phyloP scores from a whole-genome alignment of 768 basidiomycete genomes.

The Lepiota venenata region DNA sequence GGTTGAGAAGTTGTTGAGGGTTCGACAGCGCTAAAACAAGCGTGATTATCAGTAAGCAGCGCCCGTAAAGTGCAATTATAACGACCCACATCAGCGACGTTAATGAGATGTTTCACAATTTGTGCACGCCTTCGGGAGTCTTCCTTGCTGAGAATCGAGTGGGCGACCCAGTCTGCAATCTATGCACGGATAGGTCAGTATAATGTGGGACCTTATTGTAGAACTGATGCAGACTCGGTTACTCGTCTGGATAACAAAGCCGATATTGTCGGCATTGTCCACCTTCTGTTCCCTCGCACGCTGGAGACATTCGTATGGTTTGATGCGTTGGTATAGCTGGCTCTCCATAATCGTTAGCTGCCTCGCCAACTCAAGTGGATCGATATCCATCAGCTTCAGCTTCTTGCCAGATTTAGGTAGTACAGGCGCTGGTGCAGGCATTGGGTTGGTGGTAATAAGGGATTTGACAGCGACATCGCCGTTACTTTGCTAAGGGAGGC shows the following conservation, averaged over 20 bases:
- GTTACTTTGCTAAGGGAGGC: constrained; percentile 28
- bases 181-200: constrained; percentile 23
- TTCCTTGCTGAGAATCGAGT: constrained; percentile 74
- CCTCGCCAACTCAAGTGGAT: constrained; percentile 85
- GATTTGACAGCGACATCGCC: constrained; percentile 60
- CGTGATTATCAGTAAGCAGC: constrained; percentile 3
- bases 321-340: constrained; percentile 81
- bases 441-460: constrained; percentile 49
- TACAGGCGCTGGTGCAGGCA: constrained; percentile 73
- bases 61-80: background rate
- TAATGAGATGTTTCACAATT: constrained; percentile 87
- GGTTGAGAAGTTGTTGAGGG: constrained; percentile 91
- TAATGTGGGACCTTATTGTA: background rate
- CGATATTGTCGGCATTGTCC: constrained; percentile 79
- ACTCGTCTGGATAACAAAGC: constrained; percentile 81
- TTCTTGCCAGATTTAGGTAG: constrained; percentile 68
- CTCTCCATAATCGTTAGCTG: constrained; percentile 94
- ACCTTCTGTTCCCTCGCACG: constrained; percentile 74
- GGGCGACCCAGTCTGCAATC: constrained; percentile 94
- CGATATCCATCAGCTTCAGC: constrained; percentile 81
- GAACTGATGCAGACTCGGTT: constrained; percentile 58
- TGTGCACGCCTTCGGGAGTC: constrained; percentile 81
- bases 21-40: constrained; percentile 73
- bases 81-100: constrained; percentile 79
- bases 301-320: constrained; percentile 86